Base-by-base conservation (phyloP, 371 early-diverging fungal genomes). In the Cokeromyces recurvatus region DNA sequence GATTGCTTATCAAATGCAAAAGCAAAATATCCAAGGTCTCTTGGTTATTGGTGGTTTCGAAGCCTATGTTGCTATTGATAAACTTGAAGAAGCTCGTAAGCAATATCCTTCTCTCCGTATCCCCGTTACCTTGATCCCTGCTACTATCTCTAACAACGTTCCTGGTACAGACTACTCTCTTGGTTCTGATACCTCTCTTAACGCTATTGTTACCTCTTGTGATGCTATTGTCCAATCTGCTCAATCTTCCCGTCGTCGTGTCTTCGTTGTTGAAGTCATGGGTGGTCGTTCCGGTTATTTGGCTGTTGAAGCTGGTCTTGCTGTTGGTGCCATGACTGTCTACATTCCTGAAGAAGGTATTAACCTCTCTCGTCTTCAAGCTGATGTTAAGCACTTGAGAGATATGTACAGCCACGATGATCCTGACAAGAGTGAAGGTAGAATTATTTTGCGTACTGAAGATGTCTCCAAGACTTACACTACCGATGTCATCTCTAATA, bases 211-310 rank as follows among this genome's bases (percentile, higher is more conserved):
- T 47, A 86, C 85, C 32, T 76, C 93, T 4, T 92, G 96, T 52
- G 99, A 99, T 72, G 79, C 89, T 47, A 92, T 98, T 64, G 91
- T 91, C 67, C 87, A 91, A 58, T 91, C 89, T 47, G 94, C 96
- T 10, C 85, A 87, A 12, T 89, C 97, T 15, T 86, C 87, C 32
- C 80, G 94, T 55, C 91, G 90, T 42, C 84, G 94, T 29, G 95
- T 97, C 10, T 97, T 98, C 80, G 87, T 99, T 11, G 92, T 99
- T 16, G 99, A 99, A 76, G 94, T 97, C 21, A 95, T 95, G 59
- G 98, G 99, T 42, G 98, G 97, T 39, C 85, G 91, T 46, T 90
- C 92, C 64, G 99, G 99, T 2, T 99, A 89, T 66, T 73, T 99
- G 50, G 91, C 99, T 6, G 85, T 90, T 4, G 72, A 95, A 63